Conservation (phyloP, 2,329 filamentous ascomycete species). For the Aspergillus flavus region DNA sequence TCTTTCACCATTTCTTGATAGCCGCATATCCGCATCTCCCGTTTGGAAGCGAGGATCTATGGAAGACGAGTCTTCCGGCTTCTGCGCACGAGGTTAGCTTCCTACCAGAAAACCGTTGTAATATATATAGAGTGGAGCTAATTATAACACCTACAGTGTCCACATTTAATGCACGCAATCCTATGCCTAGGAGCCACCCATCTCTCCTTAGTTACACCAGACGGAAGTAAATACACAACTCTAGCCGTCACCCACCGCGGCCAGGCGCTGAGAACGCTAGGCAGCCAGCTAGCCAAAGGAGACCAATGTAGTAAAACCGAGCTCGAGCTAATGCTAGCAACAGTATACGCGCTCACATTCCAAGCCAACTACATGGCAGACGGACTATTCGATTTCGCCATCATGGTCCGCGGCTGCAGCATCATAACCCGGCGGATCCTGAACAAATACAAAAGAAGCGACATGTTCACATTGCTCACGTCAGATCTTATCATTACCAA, state of each 20-base stretch:
- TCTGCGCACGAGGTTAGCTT: slow-evolving; percentile 56
- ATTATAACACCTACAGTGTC: slow-evolving; percentile 38
- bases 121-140: not conserved
- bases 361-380: slow-evolving; percentile 38
- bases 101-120: not conserved
- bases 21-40: slow-evolving; percentile 64
- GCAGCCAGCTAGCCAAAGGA: slow-evolving; percentile 50
- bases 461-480: slow-evolving; percentile 18
- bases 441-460: slow-evolving; percentile 14
- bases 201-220: slow-evolving; percentile 48
- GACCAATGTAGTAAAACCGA: slow-evolving; percentile 22
- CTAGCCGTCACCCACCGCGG: slow-evolving; percentile 67
- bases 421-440: slow-evolving; percentile 40
- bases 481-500: slow-evolving; percentile 5
- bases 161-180: slow-evolving; percentile 72
- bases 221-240: slow-evolving; percentile 55
- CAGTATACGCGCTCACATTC: slow-evolving; percentile 38
- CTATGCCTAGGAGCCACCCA: slow-evolving; percentile 69
- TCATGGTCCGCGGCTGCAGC: slow-evolving; percentile 38
- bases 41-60: slow-evolving; percentile 65
- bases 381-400: slow-evolving; percentile 36
- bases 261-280: slow-evolving; percentile 65
- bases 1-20: slow-evolving; percentile 57
- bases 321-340: slow-evolving; percentile 34
- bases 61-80: slow-evolving; percentile 68